These are phyloP conservation scores for Cryptococcus neoformans DNA, from an alignment of 1,284 basidiomycete genomes.

Conservation along the genomic window DNA sequence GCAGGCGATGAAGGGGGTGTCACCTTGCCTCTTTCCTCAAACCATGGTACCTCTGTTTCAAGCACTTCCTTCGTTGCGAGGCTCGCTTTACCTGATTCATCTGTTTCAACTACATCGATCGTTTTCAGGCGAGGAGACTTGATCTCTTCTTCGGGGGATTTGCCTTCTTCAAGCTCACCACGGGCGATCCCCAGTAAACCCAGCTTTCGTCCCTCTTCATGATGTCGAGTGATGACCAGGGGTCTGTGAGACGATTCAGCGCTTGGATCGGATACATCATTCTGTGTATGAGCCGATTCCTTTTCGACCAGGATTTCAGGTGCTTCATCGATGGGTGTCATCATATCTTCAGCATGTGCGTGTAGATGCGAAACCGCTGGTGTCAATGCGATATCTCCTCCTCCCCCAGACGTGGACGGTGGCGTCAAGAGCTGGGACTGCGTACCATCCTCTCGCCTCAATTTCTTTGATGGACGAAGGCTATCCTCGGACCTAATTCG, in stretches of 20 bases:
- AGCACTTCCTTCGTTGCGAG: constrained; percentile 33
- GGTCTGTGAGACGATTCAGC: constrained; percentile 14
- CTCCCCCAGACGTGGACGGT: constrained; percentile 21
- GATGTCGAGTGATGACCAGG: constrained; percentile 31
- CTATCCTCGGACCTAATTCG: constrained; percentile 9
- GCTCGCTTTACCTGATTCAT: constrained; percentile 27
- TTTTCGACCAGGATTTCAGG: constrained; percentile 5
- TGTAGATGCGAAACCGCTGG: neutral
- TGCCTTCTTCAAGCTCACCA: constrained; percentile 19
- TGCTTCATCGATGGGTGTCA: constrained; percentile 15
- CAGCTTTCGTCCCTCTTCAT: constrained; percentile 40
- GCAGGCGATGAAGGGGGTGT: constrained; percentile 21
- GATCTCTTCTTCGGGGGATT: constrained; percentile 13
- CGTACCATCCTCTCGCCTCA: constrained; percentile 12
- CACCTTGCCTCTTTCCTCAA: constrained; percentile 17
- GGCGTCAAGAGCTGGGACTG: constrained; percentile 7
- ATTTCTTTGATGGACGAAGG: constrained; percentile 9
- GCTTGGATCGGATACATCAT: neutral
- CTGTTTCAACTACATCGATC: constrained; percentile 28
- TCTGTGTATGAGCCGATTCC: neutral
- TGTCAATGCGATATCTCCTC: constrained; percentile 11
- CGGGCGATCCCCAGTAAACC: constrained; percentile 27
- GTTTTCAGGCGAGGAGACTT: constrained; percentile 26
- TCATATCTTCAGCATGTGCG: constrained; percentile 3
- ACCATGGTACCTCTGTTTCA: constrained; percentile 34